Evolutionary conservation across 2,329 filamentous ascomycete genomes (phyloP).

Genomic region (Boeremia lycopersici): DNA sequence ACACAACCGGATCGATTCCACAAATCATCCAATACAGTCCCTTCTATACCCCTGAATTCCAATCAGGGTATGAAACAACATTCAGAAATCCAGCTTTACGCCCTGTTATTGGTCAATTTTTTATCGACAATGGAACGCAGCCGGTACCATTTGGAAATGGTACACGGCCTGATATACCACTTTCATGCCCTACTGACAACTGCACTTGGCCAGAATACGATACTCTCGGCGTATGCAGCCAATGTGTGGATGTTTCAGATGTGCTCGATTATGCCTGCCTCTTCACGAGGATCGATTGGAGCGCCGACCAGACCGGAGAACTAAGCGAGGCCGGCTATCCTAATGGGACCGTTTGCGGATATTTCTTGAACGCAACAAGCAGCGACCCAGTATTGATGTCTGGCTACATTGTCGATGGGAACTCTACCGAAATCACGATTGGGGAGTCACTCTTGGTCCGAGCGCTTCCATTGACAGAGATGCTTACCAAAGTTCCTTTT

Average conservation of each 20-base stretch:
- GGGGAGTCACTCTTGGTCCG: slow-evolving; percentile 21
- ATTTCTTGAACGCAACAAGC: slow-evolving; percentile 32
- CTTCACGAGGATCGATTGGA: slow-evolving; percentile 24
- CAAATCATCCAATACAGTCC: slow-evolving; percentile 10
- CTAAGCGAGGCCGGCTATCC: not conserved
- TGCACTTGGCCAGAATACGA: slow-evolving; percentile 38
- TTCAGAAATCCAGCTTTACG: too few species aligned
- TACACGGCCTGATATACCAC: slow-evolving; percentile 28
- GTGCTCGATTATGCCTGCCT: slow-evolving; percentile 29
- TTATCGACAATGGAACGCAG: slow-evolving; percentile 15
- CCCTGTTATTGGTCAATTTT: too few species aligned
- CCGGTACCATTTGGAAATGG: slow-evolving; percentile 29
- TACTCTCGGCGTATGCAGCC: slow-evolving; percentile 32
- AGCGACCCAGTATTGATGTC: slow-evolving; percentile 24
- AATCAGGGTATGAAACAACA: too few species aligned
- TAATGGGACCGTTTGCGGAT: slow-evolving; percentile 29
- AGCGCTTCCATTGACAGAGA: slow-evolving; percentile 16
- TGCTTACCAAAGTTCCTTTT: not conserved
- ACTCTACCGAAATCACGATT: too few species aligned
- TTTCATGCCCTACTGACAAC: slow-evolving; percentile 36
- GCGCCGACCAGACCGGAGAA: slow-evolving; percentile 10
- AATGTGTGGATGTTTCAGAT: slow-evolving; percentile 23
- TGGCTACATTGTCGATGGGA: slow-evolving; percentile 18
- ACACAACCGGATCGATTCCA: too few species aligned
- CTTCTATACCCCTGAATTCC: not conserved